Evolutionary conservation across 208 protist genomes (phyloP).

Genomic region (Trypanosoma theileri): DNA sequence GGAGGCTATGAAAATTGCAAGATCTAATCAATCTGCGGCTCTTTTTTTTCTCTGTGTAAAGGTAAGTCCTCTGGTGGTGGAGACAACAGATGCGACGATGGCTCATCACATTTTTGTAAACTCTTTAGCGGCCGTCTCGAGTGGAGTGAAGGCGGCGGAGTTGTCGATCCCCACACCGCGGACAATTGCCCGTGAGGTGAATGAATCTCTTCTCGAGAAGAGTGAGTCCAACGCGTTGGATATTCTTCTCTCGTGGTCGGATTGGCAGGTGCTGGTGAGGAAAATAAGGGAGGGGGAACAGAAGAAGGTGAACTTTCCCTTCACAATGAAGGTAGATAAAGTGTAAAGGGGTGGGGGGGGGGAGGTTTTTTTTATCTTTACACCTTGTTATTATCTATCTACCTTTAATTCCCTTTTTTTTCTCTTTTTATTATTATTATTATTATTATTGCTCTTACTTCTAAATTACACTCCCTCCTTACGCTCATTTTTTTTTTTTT

Average conservation of each 20-base stretch:
- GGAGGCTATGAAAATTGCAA: conserved; percentile 38
- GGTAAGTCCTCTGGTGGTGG: conserved; percentile 51
- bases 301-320: conserved; percentile 7
- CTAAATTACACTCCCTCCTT: neutral
- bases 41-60: conserved; percentile 40
- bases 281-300: neutral
- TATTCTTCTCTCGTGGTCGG: conserved; percentile 66
- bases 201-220: conserved; percentile 52
- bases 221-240: conserved; percentile 50
- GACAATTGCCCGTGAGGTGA: conserved; percentile 54
- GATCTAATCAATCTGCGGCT: conserved; percentile 14
- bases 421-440: conserved; percentile 15
- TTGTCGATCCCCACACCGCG: neutral
- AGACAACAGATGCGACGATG: conserved; percentile 28
- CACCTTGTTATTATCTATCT: neutral
- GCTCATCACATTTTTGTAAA: conserved; percentile 31
- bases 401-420: neutral
- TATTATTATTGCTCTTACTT: conserved; percentile 11
- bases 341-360: neutral
- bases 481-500: neutral
- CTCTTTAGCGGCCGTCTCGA: conserved; percentile 7
- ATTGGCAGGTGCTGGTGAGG: conserved; percentile 41
- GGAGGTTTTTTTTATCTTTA: too few relatives aligned
- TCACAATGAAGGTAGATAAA: neutral
- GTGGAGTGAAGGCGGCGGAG: neutral